A percentile compares a stretch with the other conserved stretches of the same genome.
Evolutionary conservation across 345 rosid species (phyloP).

Genomic region (Arabis hirsuta): DNA sequence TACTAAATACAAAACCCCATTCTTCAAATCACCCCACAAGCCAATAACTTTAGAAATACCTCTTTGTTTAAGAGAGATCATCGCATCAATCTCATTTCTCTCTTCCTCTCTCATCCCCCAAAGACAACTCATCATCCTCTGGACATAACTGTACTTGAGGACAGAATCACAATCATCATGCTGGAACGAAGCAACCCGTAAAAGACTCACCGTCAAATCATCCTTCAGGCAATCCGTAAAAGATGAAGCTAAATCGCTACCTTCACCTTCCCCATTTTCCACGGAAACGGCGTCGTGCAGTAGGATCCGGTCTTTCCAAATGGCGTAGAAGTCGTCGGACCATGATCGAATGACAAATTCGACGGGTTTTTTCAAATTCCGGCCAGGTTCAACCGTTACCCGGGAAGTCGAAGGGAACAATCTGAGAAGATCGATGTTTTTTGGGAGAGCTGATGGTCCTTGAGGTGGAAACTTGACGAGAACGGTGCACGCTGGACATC

Average conservation of each 20-base stretch:
- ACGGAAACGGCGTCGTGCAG: slow-evolving; percentile 49
- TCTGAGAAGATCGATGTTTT: slow-evolving; percentile 83
- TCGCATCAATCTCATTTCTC: slow-evolving; percentile 53
- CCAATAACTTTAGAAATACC: slow-evolving; percentile 62
- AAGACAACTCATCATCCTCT: slow-evolving; percentile 59
- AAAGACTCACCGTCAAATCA: slow-evolving; percentile 52
- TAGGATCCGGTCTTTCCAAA: slow-evolving; percentile 70
- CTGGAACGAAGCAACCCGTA: slow-evolving; percentile 52
- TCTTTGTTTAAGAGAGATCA: slow-evolving; percentile 42
- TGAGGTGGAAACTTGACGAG: slow-evolving; percentile 77
- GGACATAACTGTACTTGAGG: slow-evolving; percentile 56
- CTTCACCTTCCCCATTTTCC: slow-evolving; percentile 18
- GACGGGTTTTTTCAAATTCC: slow-evolving; percentile 23
- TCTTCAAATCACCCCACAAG: slow-evolving; percentile 74
- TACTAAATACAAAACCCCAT: slow-evolving; percentile 63
- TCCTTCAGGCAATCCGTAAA: slow-evolving; percentile 30
- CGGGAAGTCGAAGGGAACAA: slow-evolving; percentile 41
- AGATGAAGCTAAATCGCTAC: slow-evolving; percentile 21
- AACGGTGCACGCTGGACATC: slow-evolving; percentile 88
- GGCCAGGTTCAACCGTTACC: slow-evolving; percentile 25
- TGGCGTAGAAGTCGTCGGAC: slow-evolving; percentile 65
- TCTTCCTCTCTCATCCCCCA: slow-evolving; percentile 53
- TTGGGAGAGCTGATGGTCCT: slow-evolving; percentile 80
- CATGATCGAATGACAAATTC: slow-evolving; percentile 58
- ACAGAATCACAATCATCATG: slow-evolving; percentile 45